Base-by-base conservation (phyloP, 2,329 filamentous ascomycete genomes). In the Sordariomycetes sp. region DNA sequence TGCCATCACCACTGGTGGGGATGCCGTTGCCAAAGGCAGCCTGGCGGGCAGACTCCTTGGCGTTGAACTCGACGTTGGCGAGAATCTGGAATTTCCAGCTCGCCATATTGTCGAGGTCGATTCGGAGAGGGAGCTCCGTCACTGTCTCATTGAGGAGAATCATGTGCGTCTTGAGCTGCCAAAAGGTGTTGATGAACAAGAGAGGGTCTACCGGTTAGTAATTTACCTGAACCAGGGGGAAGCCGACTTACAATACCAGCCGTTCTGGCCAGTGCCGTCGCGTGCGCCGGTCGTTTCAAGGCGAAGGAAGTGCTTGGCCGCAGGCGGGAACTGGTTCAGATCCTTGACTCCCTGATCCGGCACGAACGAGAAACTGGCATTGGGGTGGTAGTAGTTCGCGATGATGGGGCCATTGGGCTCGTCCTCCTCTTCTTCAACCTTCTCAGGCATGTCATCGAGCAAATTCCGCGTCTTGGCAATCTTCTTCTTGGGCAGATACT, bases 121-220 rank as follows among this genome's bases (percentile, higher is more conserved):
- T 81, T 41, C 86, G 84, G 41, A 96, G 65, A 3, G 88, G 86
- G 18, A 94, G 65, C 16, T 75, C 77, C 48, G 77, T 81, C 46
- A 94, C 84, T 0, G 92, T 96, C 12, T 86, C 82, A 55, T 98
- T 98, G 33, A 98, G 66, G 45, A 88, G 72, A 16, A 73, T 86
- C 90, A 96, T 96, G 48, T 96, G 86, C 42, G 72, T 80, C 53
- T 75, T 85, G 43, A 98, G 70, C 60, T 96, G 90, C 92, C 92
- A 98, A 61, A 98, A 98, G 4, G 83, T 93, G 62, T 98, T 98
- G 53, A 92, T 68, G 54, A 86, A 98, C 25, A 96, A 63, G 29
- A 95, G 75, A 5, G 92, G 92, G 52, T 77, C 65, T 68, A n/a
- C 20, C 29, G 6, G 6, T 3, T 7, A 29, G 11, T 16, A 21